Base-by-base conservation (phyloP, 306 rosid species). In the Lathyrus aphaca region DNA sequence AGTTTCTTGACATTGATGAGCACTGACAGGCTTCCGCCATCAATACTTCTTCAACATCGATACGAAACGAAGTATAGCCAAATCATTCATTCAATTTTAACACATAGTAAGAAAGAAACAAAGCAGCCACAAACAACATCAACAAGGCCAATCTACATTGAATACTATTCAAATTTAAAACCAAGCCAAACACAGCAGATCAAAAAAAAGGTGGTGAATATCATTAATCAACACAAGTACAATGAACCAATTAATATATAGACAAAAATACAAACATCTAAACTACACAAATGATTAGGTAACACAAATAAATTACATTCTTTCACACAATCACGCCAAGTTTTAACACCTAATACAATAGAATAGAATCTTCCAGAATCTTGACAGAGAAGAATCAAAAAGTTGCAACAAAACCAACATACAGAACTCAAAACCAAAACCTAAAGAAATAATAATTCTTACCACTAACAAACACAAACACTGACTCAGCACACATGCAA, bases 341-440 rank as follows among this genome's bases (percentile, higher is more conserved):
- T 13, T 9, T 40, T 25, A 49, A 35, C 50, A 32, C 17, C 50
- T 18, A 5, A 55, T 53, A 17, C 30, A 53, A 21, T 54, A 0
- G 17, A 75, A 60, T 49, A 57, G 39, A 48, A 74, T 16, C 35
- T 64, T 30, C 21, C 10, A 40, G 14, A 21, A 68, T n/a, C 25
- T 17, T 14, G 48, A 54, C 44, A 67, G 10, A 54, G 4, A 16
- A 59, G 2, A 61, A 4, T 2, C 15, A 66, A 30, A 37, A 55
- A 45, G 32, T 39, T 29, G 30, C 64, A 76, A 67, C 58, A 71
- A 64, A 69, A 68, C 44, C 23, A 75, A 54, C 14, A 32, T 19
- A 37, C 18, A 63, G 71, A 75, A 32, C 19, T 14, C 13, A 56
- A 71, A 63, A 35, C 45, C 62, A 63, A 12, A 25, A 46, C 16